These are phyloP conservation scores for Boletus insuetus DNA, from an alignment of 768 basidiomycete genomes.

Conservation along the genomic window DNA sequence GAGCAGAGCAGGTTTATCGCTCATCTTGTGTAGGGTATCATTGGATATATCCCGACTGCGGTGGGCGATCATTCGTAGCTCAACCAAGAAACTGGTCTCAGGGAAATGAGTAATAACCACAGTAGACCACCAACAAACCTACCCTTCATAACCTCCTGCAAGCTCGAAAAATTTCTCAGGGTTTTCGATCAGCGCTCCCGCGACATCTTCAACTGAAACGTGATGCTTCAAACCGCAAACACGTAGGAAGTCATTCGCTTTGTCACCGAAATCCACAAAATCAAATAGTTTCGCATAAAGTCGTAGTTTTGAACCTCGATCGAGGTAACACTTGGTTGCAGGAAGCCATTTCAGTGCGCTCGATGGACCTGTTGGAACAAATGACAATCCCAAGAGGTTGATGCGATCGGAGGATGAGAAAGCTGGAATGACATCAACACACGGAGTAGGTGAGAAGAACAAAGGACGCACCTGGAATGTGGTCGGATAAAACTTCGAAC, in stretches of 20 bases:
- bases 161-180: conserved; percentile 66
- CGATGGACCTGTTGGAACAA: conserved; percentile 55
- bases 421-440: conserved; percentile 35
- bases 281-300: conserved; percentile 76
- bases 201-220: conserved; percentile 77
- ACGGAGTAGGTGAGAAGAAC: neutral
- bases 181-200: conserved; percentile 58
- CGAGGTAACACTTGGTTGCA: conserved; percentile 66
- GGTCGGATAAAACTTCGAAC: conserved; percentile 61
- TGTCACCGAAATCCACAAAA: conserved; percentile 82
- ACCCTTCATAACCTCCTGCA: conserved; percentile 65
- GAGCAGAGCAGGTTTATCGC: conserved; percentile 61
- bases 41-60: conserved; percentile 54
- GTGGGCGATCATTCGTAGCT: conserved; percentile 77
- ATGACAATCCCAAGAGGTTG: conserved; percentile 48
- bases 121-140: conserved; percentile 20
- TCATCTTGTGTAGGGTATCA: conserved; percentile 54
- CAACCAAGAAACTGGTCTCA: conserved; percentile 67
- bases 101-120: neutral
- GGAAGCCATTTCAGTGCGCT: conserved; percentile 40
- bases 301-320: conserved; percentile 42
- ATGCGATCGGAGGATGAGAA: conserved; percentile 50
- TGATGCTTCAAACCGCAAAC: conserved; percentile 82
- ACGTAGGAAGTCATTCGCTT: conserved; percentile 74
- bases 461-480: conserved; percentile 48